Conservation (phyloP, 495 filamentous ascomycete species). For the Hypoxylon cercidicola region DNA sequence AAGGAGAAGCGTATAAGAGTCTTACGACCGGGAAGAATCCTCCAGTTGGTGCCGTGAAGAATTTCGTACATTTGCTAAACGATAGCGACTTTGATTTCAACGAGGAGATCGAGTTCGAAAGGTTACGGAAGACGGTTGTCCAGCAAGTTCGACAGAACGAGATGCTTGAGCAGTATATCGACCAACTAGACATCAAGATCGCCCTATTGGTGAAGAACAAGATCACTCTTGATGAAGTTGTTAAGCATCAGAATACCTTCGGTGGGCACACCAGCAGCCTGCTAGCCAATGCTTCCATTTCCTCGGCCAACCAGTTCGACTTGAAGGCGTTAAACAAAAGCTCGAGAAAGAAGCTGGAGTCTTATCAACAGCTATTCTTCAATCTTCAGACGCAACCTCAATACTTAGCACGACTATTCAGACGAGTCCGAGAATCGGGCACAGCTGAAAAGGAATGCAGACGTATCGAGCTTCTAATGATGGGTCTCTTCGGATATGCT, state of each 20-base stretch:
- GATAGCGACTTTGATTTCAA: slow-evolving; percentile 99
- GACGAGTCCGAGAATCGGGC: slow-evolving; percentile 81
- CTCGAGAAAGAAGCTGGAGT: slow-evolving; percentile 91
- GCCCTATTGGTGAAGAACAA: slow-evolving; percentile 98
- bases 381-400: slow-evolving; percentile 96
- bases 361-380: slow-evolving; percentile 98
- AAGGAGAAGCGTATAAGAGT: slow-evolving; percentile 97
- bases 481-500: slow-evolving; percentile 97
- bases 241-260: slow-evolving; percentile 96
- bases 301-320: slow-evolving; percentile 92
- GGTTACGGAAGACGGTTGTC: slow-evolving; percentile 90
- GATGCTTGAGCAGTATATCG: slow-evolving; percentile 95
- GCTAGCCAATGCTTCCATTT: slow-evolving; percentile 85
- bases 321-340: slow-evolving; percentile 97
- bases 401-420: slow-evolving; percentile 90
- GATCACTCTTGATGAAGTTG: slow-evolving; percentile 97
- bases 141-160: slow-evolving; percentile 98
- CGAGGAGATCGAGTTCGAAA: slow-evolving; percentile 96
- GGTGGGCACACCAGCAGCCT: slow-evolving; percentile 90
- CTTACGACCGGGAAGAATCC: slow-evolving; percentile 97
- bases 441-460: slow-evolving; percentile 93
- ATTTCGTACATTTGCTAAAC: slow-evolving; percentile 96
- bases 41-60: slow-evolving; percentile 94
- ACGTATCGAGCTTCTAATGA: slow-evolving; percentile 89
- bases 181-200: slow-evolving; percentile 98